Percentiles rank a stretch among this genome's conserved stretches.
These are phyloP conservation scores for Durio zibethinus DNA, from an alignment of 345 rosid genomes.

Conservation along the genomic window DNA sequence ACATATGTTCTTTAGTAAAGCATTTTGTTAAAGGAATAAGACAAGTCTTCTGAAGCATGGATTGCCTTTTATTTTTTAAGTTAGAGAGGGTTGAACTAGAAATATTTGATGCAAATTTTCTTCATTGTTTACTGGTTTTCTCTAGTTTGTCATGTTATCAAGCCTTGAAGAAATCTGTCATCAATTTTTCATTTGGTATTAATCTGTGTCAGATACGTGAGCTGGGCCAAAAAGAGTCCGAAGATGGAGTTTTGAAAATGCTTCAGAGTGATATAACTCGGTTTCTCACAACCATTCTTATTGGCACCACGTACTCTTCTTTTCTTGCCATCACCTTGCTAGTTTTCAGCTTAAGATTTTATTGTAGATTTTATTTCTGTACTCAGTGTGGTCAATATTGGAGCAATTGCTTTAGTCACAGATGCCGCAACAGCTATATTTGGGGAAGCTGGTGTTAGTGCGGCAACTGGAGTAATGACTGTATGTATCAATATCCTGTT, in stretches of 20 bases:
- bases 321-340: constrained; percentile 21
- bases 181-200: constrained; percentile 23
- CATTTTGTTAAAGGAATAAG: neutral
- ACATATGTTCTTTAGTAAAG: neutral
- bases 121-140: neutral
- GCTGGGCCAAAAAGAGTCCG: constrained; percentile 93
- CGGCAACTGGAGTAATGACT: constrained; percentile 98
- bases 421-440: constrained; percentile 97
- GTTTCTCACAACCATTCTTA: constrained; percentile 95
- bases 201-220: constrained; percentile 73
- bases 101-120: neutral
- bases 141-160: neutral
- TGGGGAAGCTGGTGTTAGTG: constrained; percentile 99
- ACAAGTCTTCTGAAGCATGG: neutral
- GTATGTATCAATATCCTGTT: constrained; percentile 43
- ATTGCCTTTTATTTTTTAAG: neutral
- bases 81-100: neutral
- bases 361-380: constrained; percentile 32
- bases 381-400: constrained; percentile 88
- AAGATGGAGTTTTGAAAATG: constrained; percentile 90
- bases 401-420: constrained; percentile 97
- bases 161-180: neutral
- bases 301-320: constrained; percentile 87
- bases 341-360: constrained; percentile 15
- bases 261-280: constrained; percentile 97